phyloP scores from a whole-genome alignment of 768 basidiomycete species.

The Plicaturopsis crispa region DNA sequence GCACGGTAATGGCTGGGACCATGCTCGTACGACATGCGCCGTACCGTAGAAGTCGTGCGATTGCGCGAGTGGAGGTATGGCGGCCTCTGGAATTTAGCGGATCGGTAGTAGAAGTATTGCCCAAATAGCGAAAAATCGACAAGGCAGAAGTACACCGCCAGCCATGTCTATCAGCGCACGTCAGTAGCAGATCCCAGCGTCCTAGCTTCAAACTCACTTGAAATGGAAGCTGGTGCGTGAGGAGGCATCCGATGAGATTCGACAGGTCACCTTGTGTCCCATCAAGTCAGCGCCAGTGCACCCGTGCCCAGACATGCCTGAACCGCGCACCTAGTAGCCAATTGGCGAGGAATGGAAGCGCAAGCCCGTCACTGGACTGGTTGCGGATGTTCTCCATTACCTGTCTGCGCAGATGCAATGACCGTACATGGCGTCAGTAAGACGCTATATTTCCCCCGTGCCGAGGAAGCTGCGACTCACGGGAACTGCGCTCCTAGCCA shows the following conservation, averaged over 20 bases:
- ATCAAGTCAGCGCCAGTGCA: too few relatives aligned
- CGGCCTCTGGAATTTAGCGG: constrained; percentile 24
- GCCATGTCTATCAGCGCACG: constrained; percentile 53
- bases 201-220: constrained; percentile 48
- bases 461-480: constrained; percentile 42
- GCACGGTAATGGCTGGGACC: constrained; percentile 58
- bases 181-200: neutral
- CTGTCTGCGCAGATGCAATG: constrained; percentile 44
- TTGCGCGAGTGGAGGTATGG: constrained; percentile 30
- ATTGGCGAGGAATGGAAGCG: constrained; percentile 87
- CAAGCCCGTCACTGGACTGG: constrained; percentile 83
- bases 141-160: constrained; percentile 85
- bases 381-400: constrained; percentile 68
- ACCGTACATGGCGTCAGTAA: constrained; percentile 5
- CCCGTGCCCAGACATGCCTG: neutral
- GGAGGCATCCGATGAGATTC: constrained; percentile 84
- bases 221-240: constrained; percentile 92
- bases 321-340: constrained; percentile 76
- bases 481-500: constrained; percentile 90
- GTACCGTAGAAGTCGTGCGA: constrained; percentile 32
- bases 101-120: constrained; percentile 79
- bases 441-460: neutral
- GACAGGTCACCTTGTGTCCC: constrained; percentile 92
- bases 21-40: constrained; percentile 45
- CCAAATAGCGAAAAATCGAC: constrained; percentile 69